A percentile compares a stretch with the other conserved stretches of the same genome.
Conservation (phyloP, 768 basidiomycete genomes). For the Tephrocybe sp. region DNA sequence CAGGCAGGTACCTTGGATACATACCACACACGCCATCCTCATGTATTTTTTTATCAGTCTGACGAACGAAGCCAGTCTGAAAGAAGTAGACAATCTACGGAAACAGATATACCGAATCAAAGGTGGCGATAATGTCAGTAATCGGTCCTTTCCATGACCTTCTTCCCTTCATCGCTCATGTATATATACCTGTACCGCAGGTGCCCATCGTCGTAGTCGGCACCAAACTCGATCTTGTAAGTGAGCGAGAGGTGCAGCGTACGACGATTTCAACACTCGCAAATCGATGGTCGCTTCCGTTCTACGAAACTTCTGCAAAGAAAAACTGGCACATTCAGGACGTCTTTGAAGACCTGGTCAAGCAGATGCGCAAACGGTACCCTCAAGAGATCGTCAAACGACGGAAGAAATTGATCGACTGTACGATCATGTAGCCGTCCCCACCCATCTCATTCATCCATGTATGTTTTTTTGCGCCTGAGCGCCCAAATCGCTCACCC, state of each 20-base stretch:
- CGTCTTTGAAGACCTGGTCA: conserved; percentile 74
- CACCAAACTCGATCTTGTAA: conserved; percentile 78
- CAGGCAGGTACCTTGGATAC: conserved; percentile 43
- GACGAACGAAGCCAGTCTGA: conserved; percentile 77
- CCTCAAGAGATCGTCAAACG: conserved; percentile 36
- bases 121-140: conserved; percentile 58
- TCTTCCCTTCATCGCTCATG: conserved; percentile 3
- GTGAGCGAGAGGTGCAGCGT: conserved; percentile 75
- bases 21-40: conserved; percentile 9
- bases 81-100: conserved; percentile 75
- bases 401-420: conserved; percentile 16
- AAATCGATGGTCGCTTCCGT: conserved; percentile 65
- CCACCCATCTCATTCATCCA: conserved; percentile 6
- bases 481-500: too few species aligned
- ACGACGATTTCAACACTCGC: conserved; percentile 63
- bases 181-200: conserved; percentile 26
- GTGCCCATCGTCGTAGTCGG: conserved; percentile 86
- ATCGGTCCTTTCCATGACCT: not conserved
- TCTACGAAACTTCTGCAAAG: conserved; percentile 89
- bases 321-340: conserved; percentile 77
- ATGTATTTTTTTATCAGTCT: conserved; percentile 45
- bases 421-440: conserved; percentile 40
- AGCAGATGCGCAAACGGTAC: conserved; percentile 69
- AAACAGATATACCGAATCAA: conserved; percentile 82
- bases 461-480: conserved; percentile 1